Base-by-base conservation (phyloP, 1,139 yeast genomes). In the Zygosaccharomyces pseudobailii region DNA sequence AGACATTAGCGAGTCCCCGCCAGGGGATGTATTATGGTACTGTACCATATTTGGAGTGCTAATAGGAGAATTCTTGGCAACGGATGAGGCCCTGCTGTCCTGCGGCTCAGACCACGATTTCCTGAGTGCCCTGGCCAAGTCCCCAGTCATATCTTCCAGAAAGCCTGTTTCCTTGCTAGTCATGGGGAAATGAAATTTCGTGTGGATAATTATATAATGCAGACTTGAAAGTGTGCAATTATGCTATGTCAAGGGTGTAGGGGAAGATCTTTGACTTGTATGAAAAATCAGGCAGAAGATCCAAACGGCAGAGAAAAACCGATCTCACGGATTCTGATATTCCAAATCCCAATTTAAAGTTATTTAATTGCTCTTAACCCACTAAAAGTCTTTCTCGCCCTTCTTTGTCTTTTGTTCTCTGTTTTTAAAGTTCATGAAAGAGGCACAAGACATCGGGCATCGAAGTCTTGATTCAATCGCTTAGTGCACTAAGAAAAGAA, bases 101-200 rank as follows among this genome's bases (percentile, higher is more conserved):
- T 58, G 61, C 21, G 63, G 51, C 41, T 62, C 65, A 9, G 64
- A 57, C 66, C 67, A 62, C 21, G 69, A 63, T 36, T 61, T 63
- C 42, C 63, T 55, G 25, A 65, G 56, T 8, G 67, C 66, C 35
- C 57, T 59, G 3, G 61, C 68, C 33, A 65, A 45, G 25, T 61
- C 67, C 3, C 51, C 49, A 4, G 45, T 49, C 8, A 54, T 43
- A 17, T 46, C 49, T 8, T 53, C 57, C 9, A 48, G 41, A 30
- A 35, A 17, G n/a, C 24, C 37, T 8, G 8, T 28, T 13, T 37
- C 43, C 42, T 34, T 27, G 25, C 24, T 42, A 23, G 33, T 42
- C 13, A 34, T n/a, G 33, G 33, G 19, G 19, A 30, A 10, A n/a
- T 4, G 19, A n/a, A 30, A 30, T 9, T 19, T 13, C 10, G 13